Conservation (phyloP, 805 yeast species). For the Limtongia smithiae region DNA sequence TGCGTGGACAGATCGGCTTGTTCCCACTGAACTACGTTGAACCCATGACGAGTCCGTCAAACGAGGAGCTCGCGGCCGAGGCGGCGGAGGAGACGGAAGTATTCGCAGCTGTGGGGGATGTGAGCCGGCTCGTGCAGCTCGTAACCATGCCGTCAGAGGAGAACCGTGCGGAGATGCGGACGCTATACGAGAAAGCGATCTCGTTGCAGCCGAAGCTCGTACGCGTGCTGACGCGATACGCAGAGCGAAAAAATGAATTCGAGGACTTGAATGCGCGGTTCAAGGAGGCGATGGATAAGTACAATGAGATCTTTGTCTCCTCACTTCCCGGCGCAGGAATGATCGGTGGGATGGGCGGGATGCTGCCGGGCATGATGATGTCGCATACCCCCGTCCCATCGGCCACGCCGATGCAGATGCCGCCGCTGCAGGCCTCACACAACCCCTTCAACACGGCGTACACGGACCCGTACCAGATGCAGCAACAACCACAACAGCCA, state of each 20-base stretch:
- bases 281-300: constrained; percentile 61
- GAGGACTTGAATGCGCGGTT: constrained; percentile 67
- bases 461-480: too few relatives aligned
- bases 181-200: constrained; percentile 65
- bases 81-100: constrained; percentile 50
- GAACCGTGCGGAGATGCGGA: constrained; percentile 68
- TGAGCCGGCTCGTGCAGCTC: constrained; percentile 66
- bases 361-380: too few relatives aligned
- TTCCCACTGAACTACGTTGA: constrained; percentile 91
- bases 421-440: too few relatives aligned
- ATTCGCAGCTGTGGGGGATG: constrained; percentile 52
- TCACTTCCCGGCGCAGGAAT: constrained; percentile 36
- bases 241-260: constrained; percentile 73
- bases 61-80: constrained; percentile 55
- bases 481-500: too few relatives aligned
- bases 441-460: too few relatives aligned
- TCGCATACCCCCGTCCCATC: too few relatives aligned
- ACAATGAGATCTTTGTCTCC: constrained; percentile 67
- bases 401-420: too few relatives aligned
- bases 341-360: too few relatives aligned
- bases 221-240: constrained; percentile 70
- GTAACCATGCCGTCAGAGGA: constrained; percentile 55
- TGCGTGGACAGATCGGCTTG: constrained; percentile 77
- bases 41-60: constrained; percentile 64
- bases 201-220: constrained; percentile 73